Evolutionary conservation across 768 basidiomycete species (phyloP).

Genomic region (Phylloporus rhodoxanthus): DNA sequence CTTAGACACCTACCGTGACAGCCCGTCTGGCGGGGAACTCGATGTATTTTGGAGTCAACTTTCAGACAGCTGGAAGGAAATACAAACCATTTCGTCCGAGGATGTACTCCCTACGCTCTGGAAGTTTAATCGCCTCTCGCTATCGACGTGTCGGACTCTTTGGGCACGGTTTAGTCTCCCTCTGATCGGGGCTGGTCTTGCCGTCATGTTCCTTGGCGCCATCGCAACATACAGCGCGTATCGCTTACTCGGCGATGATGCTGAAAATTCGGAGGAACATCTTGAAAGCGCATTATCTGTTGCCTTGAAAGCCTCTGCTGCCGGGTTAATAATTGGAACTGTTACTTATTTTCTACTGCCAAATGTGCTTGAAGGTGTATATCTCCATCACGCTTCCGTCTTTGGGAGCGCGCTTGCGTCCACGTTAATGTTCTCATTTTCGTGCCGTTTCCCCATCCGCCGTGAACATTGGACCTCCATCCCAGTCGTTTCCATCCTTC

Average conservation of each 20-base stretch:
- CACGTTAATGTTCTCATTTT: constrained; percentile 39
- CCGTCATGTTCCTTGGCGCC: constrained; percentile 51
- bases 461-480: constrained; percentile 24
- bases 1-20: constrained; percentile 68
- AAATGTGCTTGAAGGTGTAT: constrained; percentile 40
- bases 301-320: constrained; percentile 31
- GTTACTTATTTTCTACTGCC: constrained; percentile 30
- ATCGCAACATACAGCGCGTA: constrained; percentile 54
- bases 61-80: constrained; percentile 40
- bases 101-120: constrained; percentile 12
- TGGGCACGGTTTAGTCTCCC: constrained; percentile 93
- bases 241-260: constrained; percentile 37
- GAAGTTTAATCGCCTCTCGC: constrained; percentile 32
- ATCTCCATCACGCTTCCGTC: constrained; percentile 43
- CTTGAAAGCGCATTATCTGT: constrained; percentile 28
- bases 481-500: constrained; percentile 55
- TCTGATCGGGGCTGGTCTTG: constrained; percentile 70
- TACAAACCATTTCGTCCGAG: constrained; percentile 21
- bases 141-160: constrained; percentile 65
- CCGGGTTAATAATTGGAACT: constrained; percentile 36
- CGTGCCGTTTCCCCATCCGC: constrained; percentile 34
- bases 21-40: constrained; percentile 67
- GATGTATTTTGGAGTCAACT: constrained; percentile 56
- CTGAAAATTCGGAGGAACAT: constrained; percentile 40
- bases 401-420: constrained; percentile 47